Conservation (phyloP, 75 land plant genomes). For the Cunninghamia lanceolata region DNA sequence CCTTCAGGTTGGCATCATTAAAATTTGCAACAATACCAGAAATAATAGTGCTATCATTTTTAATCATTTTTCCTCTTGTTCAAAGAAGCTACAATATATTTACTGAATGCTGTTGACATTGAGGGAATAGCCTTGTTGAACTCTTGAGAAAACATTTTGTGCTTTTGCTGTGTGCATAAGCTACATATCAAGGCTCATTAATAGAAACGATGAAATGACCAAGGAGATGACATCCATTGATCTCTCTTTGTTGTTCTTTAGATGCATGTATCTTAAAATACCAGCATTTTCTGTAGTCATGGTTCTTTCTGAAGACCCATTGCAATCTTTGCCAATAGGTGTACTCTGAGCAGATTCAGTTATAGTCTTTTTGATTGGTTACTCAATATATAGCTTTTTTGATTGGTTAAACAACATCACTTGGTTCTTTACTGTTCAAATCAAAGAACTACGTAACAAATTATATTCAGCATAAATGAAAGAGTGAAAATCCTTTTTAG, state of each 20-base stretch:
- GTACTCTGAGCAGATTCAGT: neutral
- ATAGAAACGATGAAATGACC: neutral
- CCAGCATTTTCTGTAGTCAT: neutral
- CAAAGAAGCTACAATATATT: neutral
- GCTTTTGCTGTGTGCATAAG: neutral
- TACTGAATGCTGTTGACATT: neutral
- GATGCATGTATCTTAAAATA: neutral
- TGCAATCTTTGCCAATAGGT: neutral
- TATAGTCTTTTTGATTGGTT: neutral
- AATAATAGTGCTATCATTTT: neutral
- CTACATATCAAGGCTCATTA: neutral
- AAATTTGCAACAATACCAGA: neutral
- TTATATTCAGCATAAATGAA: neutral
- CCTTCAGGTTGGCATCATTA: neutral
- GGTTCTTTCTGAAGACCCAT: neutral
- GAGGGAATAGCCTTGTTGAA: neutral
- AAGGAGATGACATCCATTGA: neutral
- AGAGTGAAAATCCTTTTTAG: neutral
- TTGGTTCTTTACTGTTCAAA: neutral
- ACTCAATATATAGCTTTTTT: neutral
- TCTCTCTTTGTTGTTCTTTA: neutral
- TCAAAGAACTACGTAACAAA: neutral
- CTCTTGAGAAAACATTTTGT: neutral
- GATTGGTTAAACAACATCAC: neutral
- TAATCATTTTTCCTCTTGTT: neutral